Evolutionary conservation across 192 early-diverging fungal genomes (phyloP), one percentile per base, ranked within the genome.

Genomic region (Linnemannia exigua): DNA sequence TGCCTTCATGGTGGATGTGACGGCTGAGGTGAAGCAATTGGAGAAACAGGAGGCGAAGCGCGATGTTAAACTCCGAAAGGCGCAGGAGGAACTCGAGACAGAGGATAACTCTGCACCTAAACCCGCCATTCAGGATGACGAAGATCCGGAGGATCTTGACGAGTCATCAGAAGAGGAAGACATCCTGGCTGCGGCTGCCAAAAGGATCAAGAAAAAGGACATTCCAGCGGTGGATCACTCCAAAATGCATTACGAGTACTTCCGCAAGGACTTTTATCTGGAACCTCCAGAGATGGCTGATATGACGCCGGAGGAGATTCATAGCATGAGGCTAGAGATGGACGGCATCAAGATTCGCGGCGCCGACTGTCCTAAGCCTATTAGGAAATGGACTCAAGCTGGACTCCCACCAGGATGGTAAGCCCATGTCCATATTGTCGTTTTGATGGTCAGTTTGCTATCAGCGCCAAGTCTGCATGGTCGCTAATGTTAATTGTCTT

Each of bases 301-400:
- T 36, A 77, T 99, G 89, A 97, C 96, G 5, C 77, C 87, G 0
- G 97, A 94, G 48, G 94, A 98, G 61, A 96, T 99, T 6, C 95
- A 97, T 33, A 89, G 91, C 67, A 90, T 96, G 83, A 93, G 98
- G 16, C 84, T 92, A 20, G 97, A 98, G 76, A 86, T 99, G 48
- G 97, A 97, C 44, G 98, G 96, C 0, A 97, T 99, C 79, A 98
- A 98, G 84, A 95, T 99, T 72, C 94, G 97, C 35, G 86, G 98
- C 50, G 91, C 93, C 2, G 90, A 96, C 38, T 96, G 96, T 70
- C 98, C 98, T 1, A 99, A 99, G 86, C 98, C 98, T 1, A 95
- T 97, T 33, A 89, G 93, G 44, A 96, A 95, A 87, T 99, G 98
- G 98, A 96, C 97, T 14, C 96, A 99, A 73, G 97, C 97, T 89